Evolutionary conservation across 768 basidiomycete species (phyloP), one percentile per base, ranked within the genome.

Genomic region (Trametopsis cervina): DNA sequence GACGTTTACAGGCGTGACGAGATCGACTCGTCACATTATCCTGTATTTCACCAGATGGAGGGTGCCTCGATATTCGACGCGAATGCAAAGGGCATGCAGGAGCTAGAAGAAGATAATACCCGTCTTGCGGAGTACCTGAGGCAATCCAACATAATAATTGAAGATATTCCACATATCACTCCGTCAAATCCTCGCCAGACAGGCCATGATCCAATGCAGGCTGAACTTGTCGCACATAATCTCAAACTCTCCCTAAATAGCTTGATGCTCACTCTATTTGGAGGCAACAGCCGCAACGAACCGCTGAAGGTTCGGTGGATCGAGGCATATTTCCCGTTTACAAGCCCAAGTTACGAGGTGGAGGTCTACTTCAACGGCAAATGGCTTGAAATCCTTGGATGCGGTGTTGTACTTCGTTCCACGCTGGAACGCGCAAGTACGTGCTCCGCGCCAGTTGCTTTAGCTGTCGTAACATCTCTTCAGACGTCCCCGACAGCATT

Each of bases 1-100:
- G 96, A 99, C 69, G 96, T 99, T 44, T 99, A 98, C 67, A 71
- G 96, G 42, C 81, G 96, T 58, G 96, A 99, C 76, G 96, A 98
- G 68, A 98, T 99, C 53, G 96, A 99, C 69, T 77, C 80, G 11
- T 89, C 87, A 7, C 96, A 99, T 63, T 96, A 97, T 64, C 96
- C 96, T 4, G 89, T 96, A 29, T 99, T 99, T 62, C 96, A 99
- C 67, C 96, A 99, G 68, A 90, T 96, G 69, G 96, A 99, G 63
- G 96, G 95, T 24, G 91, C 93, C 11, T 71, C 81, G 25, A 81
- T 97, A 47, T 90, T 92, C 63, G 66, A 75, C 26, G 75, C 78
- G 20, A 71, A 85, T 53, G 59, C 73, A 35, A 59, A 69, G 9
- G 78, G 77, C 0, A 70, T 85, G 69, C 70, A 73, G 46, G 75